phyloP scores from a whole-genome alignment of 176 grass and related monocot species.

The Triticum turgidum region DNA sequence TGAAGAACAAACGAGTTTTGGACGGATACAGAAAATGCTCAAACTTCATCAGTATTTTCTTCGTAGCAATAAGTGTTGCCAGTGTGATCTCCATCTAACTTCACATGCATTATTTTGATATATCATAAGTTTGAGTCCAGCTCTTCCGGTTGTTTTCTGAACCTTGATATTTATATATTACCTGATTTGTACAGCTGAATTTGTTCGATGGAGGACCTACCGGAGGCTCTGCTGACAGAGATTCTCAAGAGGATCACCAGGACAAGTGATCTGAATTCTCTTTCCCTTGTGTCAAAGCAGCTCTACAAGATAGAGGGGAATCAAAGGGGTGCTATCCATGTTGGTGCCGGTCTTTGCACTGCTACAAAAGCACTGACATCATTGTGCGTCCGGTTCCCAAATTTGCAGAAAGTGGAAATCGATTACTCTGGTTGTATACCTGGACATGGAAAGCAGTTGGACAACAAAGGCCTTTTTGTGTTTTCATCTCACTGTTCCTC shows the following conservation, averaged over 20 bases:
- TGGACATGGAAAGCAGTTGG: slow-evolving; percentile 47
- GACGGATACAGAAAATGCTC: not conserved
- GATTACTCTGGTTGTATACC: slow-evolving; percentile 53
- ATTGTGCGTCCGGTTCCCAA: slow-evolving; percentile 26
- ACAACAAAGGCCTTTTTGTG: slow-evolving; percentile 45
- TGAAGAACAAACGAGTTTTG: not conserved
- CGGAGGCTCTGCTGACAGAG: slow-evolving; percentile 36
- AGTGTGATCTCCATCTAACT: not conserved
- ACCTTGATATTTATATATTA: not conserved
- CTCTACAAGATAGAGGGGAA: slow-evolving; percentile 35
- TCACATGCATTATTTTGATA: not conserved
- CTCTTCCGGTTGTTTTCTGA: not conserved
- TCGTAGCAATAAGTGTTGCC: not conserved
- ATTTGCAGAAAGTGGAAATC: slow-evolving; percentile 46
- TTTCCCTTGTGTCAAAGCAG: slow-evolving; percentile 54
- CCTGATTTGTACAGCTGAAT: not conserved
- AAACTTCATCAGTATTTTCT: not conserved
- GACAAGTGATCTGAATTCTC: slow-evolving; percentile 50
- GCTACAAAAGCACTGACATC: not conserved
- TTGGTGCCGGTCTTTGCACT: not conserved
- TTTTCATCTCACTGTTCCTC: slow-evolving; percentile 20
- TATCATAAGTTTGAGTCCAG: not conserved
- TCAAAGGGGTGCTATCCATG: slow-evolving; percentile 2
- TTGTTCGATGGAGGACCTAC: slow-evolving; percentile 52
- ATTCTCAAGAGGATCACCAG: slow-evolving; percentile 43